Evolutionary conservation across 202 grass and related monocot species (phyloP).

Genomic region (Setaria italica): DNA sequence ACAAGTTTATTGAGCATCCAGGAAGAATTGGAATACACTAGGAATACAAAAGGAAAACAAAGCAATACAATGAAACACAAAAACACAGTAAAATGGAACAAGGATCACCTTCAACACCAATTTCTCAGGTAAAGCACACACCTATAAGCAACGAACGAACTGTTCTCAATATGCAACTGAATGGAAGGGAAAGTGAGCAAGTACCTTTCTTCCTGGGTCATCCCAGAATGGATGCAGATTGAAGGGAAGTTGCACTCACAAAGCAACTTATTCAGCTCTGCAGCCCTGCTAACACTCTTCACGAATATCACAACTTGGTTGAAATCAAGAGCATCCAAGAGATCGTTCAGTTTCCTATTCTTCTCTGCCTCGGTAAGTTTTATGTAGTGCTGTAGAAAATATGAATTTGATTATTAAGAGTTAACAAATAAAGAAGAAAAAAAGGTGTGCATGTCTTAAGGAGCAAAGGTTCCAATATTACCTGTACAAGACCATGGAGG

Average conservation of each 20-base stretch:
- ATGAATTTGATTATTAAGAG: neutral
- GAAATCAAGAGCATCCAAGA: conserved; percentile 98
- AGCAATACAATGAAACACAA: neutral
- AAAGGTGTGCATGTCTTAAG: neutral
- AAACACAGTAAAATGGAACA: neutral
- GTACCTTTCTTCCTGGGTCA: conserved; percentile 96
- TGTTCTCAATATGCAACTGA: neutral
- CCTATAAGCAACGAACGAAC: neutral
- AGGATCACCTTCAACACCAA: neutral
- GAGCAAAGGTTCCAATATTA: conserved; percentile 16
- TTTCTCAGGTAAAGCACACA: neutral
- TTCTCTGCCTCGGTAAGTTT: conserved; percentile 93
- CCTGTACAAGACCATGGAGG: conserved; percentile 98
- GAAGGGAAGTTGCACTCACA: conserved; percentile 98
- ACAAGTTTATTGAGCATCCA: neutral
- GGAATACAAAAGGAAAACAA: neutral
- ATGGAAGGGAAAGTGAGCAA: neutral
- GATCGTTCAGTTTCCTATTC: conserved; percentile 97
- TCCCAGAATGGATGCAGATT: conserved; percentile 98
- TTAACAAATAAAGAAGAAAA: too few species aligned
- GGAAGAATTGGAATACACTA: neutral
- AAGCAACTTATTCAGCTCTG: conserved; percentile 96
- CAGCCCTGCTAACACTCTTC: conserved; percentile 92
- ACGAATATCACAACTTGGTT: conserved; percentile 99
- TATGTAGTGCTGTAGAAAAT: conserved; percentile 77